These are phyloP conservation scores for Talaromyces sp. DNA, from an alignment of 2,329 filamentous ascomycete species.

Conservation along the genomic window DNA sequence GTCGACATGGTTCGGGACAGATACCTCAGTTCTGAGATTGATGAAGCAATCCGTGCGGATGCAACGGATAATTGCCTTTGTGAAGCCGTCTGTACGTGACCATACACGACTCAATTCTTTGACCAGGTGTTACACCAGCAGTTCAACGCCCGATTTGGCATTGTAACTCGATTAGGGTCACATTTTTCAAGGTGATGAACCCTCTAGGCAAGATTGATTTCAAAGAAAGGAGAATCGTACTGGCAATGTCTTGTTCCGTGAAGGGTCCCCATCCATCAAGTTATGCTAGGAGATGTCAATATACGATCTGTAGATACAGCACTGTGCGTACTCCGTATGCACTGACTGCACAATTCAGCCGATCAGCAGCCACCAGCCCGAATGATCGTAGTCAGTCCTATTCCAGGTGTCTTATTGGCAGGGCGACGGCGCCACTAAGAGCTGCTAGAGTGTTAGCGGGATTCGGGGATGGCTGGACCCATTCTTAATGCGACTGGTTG, in stretches of 20 bases:
- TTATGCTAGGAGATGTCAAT: neutral
- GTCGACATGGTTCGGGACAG: neutral
- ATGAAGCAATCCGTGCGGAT: neutral
- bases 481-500: neutral
- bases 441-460: neutral
- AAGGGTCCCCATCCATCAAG: neutral
- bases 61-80: neutral
- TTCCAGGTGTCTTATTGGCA: neutral
- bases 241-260: neutral
- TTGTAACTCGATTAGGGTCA: neutral
- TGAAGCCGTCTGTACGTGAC: neutral
- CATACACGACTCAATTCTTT: neutral
- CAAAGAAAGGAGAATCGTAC: neutral
- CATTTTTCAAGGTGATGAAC: neutral
- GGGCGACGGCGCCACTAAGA: neutral
- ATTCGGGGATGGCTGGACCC: neutral
- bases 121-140: neutral
- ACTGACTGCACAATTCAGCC: neutral
- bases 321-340: neutral
- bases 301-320: neutral
- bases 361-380: constrained; percentile 4
- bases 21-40: neutral
- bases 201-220: neutral
- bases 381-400: neutral
- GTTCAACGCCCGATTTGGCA: neutral